Percentiles rank a stretch among this genome's conserved stretches.
phyloP scores from a whole-genome alignment of 331 rosid genomes.

The Quercus phellos region DNA sequence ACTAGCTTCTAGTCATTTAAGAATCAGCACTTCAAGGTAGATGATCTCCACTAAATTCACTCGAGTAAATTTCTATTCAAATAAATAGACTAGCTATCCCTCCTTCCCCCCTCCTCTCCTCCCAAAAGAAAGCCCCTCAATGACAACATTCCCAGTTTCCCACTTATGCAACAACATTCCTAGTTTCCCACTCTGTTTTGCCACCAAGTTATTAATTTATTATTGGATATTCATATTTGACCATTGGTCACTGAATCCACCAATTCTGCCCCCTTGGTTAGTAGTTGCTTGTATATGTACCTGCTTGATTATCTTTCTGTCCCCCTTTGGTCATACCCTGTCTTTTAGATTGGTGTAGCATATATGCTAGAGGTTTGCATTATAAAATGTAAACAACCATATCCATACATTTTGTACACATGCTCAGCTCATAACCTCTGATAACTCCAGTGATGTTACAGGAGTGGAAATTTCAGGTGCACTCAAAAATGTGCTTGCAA shows the following conservation, averaged over 20 bases:
- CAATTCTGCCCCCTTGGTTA: background rate
- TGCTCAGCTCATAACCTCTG: slow-evolving; percentile 66
- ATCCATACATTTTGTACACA: background rate
- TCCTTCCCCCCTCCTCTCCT: too few relatives aligned
- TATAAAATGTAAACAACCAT: background rate
- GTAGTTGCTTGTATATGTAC: background rate
- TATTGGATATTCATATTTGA: background rate
- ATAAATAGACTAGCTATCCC: too few relatives aligned
- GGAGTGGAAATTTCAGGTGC: slow-evolving; percentile 98
- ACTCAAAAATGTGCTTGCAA: slow-evolving; percentile 87
- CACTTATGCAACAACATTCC: too few relatives aligned
- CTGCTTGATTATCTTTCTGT: slow-evolving; percentile 10
- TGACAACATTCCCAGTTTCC: background rate
- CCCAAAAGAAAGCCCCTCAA: background rate
- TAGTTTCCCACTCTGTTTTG: background rate
- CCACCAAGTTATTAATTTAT: background rate
- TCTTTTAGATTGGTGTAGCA: background rate
- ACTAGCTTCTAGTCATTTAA: slow-evolving; percentile 66
- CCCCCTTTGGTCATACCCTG: background rate
- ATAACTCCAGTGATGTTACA: slow-evolving; percentile 94
- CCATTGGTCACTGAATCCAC: background rate
- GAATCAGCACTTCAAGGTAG: slow-evolving; percentile 97
- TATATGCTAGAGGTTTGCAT: background rate
- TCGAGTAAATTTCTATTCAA: too few relatives aligned
- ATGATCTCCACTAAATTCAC: slow-evolving; percentile 23